Conservation (phyloP, 441 rosid species). For the Gossypium trilobum region DNA sequence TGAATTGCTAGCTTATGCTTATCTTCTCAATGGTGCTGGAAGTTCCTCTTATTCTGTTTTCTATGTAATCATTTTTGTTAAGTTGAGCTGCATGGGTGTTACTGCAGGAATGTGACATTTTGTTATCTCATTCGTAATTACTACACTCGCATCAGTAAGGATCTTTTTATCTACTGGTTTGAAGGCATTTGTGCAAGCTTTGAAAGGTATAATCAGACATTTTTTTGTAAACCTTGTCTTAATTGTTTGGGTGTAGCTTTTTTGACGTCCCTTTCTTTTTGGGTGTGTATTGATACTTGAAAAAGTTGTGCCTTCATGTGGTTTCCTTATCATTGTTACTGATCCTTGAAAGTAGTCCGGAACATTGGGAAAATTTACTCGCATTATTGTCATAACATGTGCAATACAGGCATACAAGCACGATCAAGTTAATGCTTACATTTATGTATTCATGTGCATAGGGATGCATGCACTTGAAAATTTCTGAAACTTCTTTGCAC, state of each 20-base stretch:
- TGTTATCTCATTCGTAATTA: constrained; percentile 55
- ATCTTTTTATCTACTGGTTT: constrained; percentile 66
- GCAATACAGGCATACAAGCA: neutral
- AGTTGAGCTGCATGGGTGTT: constrained; percentile 11
- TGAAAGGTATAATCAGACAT: constrained; percentile 49
- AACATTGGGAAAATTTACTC: neutral
- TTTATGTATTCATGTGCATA: neutral
- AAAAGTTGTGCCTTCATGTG: neutral
- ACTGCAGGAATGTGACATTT: constrained; percentile 73
- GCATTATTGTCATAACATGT: neutral
- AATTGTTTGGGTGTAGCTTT: neutral
- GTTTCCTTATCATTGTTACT: neutral
- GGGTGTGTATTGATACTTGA: neutral
- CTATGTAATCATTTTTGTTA: neutral
- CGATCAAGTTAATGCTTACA: neutral
- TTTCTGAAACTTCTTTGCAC: neutral
- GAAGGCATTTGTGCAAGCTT: constrained; percentile 67
- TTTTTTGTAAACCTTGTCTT: neutral
- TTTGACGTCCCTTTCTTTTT: neutral
- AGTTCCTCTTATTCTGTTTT: neutral
- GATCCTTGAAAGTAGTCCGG: neutral
- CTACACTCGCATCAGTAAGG: constrained; percentile 47
- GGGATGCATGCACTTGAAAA: neutral
- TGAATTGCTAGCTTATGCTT: neutral
- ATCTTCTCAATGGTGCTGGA: neutral